Base-by-base conservation (phyloP, 768 basidiomycete genomes). In the Rossbeevera mucosa region DNA sequence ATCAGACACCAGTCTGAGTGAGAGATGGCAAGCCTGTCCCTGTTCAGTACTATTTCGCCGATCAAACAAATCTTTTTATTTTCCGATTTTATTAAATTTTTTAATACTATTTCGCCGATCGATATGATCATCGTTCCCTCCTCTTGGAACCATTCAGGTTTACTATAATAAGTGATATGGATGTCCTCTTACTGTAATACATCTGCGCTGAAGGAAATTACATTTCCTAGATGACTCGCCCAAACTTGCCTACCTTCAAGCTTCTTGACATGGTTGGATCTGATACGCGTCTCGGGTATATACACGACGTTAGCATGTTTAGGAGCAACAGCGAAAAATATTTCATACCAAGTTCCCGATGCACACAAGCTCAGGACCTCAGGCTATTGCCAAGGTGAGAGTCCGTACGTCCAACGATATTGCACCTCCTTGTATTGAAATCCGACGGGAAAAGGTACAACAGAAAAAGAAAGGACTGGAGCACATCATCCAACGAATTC, bases 401-500 rank as follows among this genome's bases (percentile, higher is more conserved):
- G 33, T 33, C 30, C 16, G 6, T 7, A 33, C 31, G 7, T 11
- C 11, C 18, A 18, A 38, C 11, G 11, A 20, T 11, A 3, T 20
- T 11, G n/a, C 11, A 38, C 38, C 40, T 18, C 13, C 40, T 41
- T 41, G 40, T 20, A 12, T 20, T 41, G 20, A 41, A 41, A 41
- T 41, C 40, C 40, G 13, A 41, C 20, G 40, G 40, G 13, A 21
- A n/a, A 24, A n/a, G 24, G 24, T 38, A 44, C 29, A 11, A 52
- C 24, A 9, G 28, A 53, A 28, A 48, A 31, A 18, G n/a, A 31
- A 29, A 33, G 24, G 16, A 16, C 24, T 25, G 11, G 24, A 43
- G 24, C 22, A 43, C 42, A 24, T 22, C 14, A 33, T 31, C 26
- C 47, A 30, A 50, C 46, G 47, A 59, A 45, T 30, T 46, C 9